A percentile compares a stretch with the other conserved stretches of the same genome.
These are phyloP conservation scores for Pseudozyma pruni DNA, from an alignment of 1,284 basidiomycete species.

Conservation along the genomic window DNA sequence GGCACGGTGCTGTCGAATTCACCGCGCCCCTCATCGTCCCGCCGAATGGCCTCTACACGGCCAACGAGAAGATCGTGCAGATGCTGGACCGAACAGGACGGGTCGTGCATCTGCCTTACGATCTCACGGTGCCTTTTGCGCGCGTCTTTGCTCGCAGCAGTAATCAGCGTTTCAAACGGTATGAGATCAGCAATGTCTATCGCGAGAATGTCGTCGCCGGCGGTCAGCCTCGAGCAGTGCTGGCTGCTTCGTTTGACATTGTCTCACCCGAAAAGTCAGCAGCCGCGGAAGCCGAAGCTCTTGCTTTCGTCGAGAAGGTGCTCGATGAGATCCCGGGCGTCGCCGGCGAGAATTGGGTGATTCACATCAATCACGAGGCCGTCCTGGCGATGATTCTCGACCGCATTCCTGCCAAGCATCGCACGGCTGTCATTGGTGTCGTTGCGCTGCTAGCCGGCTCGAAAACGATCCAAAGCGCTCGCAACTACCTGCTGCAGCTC, in stretches of 20 bases:
- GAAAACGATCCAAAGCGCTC: conserved; percentile 44
- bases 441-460: conserved; percentile 46
- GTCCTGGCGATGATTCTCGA: conserved; percentile 59
- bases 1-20: conserved; percentile 89
- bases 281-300: conserved; percentile 66
- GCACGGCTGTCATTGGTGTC: conserved; percentile 44
- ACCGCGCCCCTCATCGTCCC: conserved; percentile 86
- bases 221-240: conserved; percentile 66
- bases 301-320: conserved; percentile 63
- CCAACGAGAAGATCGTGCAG: conserved; percentile 82
- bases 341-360: conserved; percentile 56
- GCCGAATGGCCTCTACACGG: conserved; percentile 76
- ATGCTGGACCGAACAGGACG: conserved; percentile 76
- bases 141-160: conserved; percentile 80
- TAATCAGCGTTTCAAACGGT: conserved; percentile 85
- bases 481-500: conserved; percentile 53
- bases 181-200: conserved; percentile 74
- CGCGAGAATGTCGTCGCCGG: conserved; percentile 67
- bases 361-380: conserved; percentile 64
- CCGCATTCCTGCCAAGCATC: conserved; percentile 59
- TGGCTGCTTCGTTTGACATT: conserved; percentile 67
- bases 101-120: conserved; percentile 66
- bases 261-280: conserved; percentile 64
- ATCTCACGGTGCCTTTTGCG: conserved; percentile 80
- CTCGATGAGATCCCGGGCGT: conserved; percentile 64